Base-by-base conservation (phyloP, 2,329 filamentous ascomycete species). In the Aspergillus candidus region DNA sequence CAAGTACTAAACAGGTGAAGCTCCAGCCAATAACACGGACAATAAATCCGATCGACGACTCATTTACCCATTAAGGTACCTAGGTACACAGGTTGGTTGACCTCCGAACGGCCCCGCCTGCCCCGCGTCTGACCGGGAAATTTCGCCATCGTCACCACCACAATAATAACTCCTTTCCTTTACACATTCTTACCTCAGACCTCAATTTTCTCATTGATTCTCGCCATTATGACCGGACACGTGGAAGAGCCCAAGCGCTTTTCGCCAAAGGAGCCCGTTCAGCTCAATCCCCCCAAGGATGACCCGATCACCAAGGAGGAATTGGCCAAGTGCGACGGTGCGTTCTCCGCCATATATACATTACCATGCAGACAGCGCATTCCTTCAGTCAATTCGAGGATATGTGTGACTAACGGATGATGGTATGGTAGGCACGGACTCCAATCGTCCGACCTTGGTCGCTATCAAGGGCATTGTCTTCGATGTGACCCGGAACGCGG, bases 401-500 rank as follows among this genome's bases (percentile, higher is more conserved):
- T 3, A 36, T 35, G 10, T 17, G 37, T 46, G 11, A 44, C 22
- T n/a, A n/a, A 18, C 2, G 35, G 12, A 15, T 18, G 30, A 38
- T 6, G n/a, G 32, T 4, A 11, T 22, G 32, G 3, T 43, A 72
- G 65, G 66, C 36, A 66, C 59, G 41, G 63, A 71, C 46, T 52
- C 67, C 12, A 66, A 52, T 40, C 75, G 72, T 46, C 78, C 79
- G 11, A 81, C 74, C 4, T 72, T 77, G 50, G 76, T 83, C 31
- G 78, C 77, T 12, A 82, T 84, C 60, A 80, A 95, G 84, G 91
- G 93, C 56, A 88, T 85, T 49, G 84, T 98, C 41, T 98, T 96
- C 62, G 91, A 98, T 62, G 93, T 98, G 48, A 88, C 81, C 17
- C 86, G 84, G 40, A 98, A 97, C 68, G 82, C 86, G 53, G 82